Conservation (phyloP, 2,329 filamentous ascomycete genomes). For the Monilinia laxa region DNA sequence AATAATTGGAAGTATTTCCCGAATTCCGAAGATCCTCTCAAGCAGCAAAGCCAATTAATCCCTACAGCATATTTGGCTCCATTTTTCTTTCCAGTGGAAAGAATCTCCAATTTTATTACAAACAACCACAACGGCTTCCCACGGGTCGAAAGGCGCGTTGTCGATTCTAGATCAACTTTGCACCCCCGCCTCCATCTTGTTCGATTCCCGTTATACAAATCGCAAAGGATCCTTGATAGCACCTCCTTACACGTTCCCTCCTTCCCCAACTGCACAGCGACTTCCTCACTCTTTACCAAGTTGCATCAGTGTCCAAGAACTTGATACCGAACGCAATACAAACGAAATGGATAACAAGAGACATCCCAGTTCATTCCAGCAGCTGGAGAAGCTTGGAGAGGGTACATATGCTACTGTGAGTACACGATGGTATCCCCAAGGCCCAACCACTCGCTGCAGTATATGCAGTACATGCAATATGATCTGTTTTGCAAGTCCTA, state of each 20-base stretch:
- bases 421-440: slow-evolving; percentile 17
- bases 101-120: slow-evolving; percentile 8
- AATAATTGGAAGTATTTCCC: slow-evolving; percentile 9
- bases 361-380: slow-evolving; percentile 91
- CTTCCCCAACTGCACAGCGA: slow-evolving; percentile 33
- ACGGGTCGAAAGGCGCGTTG: slow-evolving; percentile 38
- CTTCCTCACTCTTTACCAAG: slow-evolving; percentile 37
- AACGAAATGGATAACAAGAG: slow-evolving; percentile 74
- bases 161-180: slow-evolving; percentile 39
- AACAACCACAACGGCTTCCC: slow-evolving; percentile 38
- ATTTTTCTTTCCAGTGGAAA: slow-evolving; percentile 15
- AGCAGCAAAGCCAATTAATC: not conserved
- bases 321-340: slow-evolving; percentile 33
- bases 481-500: not conserved
- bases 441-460: not conserved
- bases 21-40: not conserved
- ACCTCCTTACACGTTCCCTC: slow-evolving; percentile 38
- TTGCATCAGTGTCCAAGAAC: slow-evolving; percentile 40
- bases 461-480: not conserved
- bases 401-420: slow-evolving; percentile 94
- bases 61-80: slow-evolving; percentile 10
- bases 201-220: slow-evolving; percentile 43
- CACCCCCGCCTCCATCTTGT: slow-evolving; percentile 46
- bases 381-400: slow-evolving; percentile 97
- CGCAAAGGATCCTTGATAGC: slow-evolving; percentile 36